These are phyloP conservation scores for Hypoxylon sp. DNA, from an alignment of 2,329 filamentous ascomycete genomes.

Conservation along the genomic window DNA sequence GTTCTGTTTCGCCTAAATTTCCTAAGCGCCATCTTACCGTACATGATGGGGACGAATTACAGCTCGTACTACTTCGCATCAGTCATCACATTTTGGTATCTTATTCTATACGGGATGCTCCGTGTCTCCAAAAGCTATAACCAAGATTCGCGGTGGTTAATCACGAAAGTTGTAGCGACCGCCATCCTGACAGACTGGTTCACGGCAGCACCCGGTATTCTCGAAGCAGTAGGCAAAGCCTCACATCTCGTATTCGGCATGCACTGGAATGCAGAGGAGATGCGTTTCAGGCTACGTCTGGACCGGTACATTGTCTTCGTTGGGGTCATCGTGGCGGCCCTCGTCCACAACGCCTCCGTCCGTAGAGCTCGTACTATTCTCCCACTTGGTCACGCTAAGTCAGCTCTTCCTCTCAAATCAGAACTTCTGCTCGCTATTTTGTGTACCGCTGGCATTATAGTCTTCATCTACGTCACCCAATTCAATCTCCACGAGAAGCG, in stretches of 20 bases:
- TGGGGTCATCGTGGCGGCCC: slow-evolving; percentile 64
- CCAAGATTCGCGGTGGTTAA: slow-evolving; percentile 56
- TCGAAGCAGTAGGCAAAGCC: slow-evolving; percentile 57
- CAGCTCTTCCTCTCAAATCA: slow-evolving; percentile 20
- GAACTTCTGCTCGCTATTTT: slow-evolving; percentile 23
- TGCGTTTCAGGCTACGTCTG: slow-evolving; percentile 63
- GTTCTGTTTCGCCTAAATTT: slow-evolving; percentile 70
- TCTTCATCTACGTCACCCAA: slow-evolving; percentile 53
- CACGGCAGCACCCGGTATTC: slow-evolving; percentile 54
- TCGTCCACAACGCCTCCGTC: slow-evolving; percentile 52
- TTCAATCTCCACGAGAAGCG: slow-evolving; percentile 48
- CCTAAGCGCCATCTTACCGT: slow-evolving; percentile 64
- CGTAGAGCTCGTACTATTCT: slow-evolving; percentile 31
- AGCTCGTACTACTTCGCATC: slow-evolving; percentile 70
- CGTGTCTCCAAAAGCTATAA: slow-evolving; percentile 58
- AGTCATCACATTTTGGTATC: slow-evolving; percentile 72
- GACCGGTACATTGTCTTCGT: slow-evolving; percentile 69
- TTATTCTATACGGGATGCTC: slow-evolving; percentile 67
- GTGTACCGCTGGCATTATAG: slow-evolving; percentile 48
- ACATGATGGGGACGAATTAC: slow-evolving; percentile 68
- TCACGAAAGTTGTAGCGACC: slow-evolving; percentile 62
- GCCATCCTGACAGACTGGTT: slow-evolving; percentile 54
- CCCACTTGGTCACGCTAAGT: slow-evolving; percentile 24
- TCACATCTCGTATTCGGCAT: slow-evolving; percentile 60
- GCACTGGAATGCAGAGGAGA: slow-evolving; percentile 61